Conservation (phyloP, 805 yeast genomes). For the Candida pseudofarinosa region DNA sequence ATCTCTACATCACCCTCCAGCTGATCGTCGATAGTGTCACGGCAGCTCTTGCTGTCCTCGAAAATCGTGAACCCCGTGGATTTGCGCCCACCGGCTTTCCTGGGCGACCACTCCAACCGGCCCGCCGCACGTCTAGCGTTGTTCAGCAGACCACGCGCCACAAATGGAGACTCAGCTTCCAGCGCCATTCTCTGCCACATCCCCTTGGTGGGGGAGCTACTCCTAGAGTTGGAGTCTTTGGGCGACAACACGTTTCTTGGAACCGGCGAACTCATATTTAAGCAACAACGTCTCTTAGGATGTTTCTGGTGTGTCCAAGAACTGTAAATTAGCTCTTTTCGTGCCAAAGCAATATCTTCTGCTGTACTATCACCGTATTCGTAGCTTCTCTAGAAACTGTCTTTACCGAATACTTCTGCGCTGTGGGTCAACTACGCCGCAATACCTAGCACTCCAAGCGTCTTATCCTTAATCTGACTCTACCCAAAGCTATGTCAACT, state of each 20-base stretch:
- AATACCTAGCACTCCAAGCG: too few relatives aligned
- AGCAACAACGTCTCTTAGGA: too few relatives aligned
- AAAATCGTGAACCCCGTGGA: slow-evolving; percentile 15
- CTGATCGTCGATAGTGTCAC: slow-evolving; percentile 2
- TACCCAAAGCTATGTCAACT: background rate
- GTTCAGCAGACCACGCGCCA: background rate
- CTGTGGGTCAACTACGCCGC: too few relatives aligned
- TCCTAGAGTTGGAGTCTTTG: slow-evolving; percentile 15
- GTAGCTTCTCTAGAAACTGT: too few relatives aligned
- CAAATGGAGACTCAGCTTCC: slow-evolving; percentile 7
- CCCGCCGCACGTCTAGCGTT: background rate
- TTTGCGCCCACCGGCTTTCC: slow-evolving; percentile 10
- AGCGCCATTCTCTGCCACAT: background rate
- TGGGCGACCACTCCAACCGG: slow-evolving; percentile 1
- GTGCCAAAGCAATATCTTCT: too few relatives aligned
- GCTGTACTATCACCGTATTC: too few relatives aligned
- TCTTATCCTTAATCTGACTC: too few relatives aligned
- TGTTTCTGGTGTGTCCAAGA: too few relatives aligned
- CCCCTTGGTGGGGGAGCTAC: slow-evolving; percentile 12
- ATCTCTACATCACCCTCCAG: background rate
- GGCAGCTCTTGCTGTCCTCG: slow-evolving; percentile 12
- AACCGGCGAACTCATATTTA: slow-evolving; percentile 12
- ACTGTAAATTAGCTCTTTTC: too few relatives aligned
- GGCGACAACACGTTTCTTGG: slow-evolving; percentile 21
- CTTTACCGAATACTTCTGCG: too few relatives aligned